Evolutionary conservation across 345 rosid species (phyloP).

Genomic region (Lepidium sativum): DNA sequence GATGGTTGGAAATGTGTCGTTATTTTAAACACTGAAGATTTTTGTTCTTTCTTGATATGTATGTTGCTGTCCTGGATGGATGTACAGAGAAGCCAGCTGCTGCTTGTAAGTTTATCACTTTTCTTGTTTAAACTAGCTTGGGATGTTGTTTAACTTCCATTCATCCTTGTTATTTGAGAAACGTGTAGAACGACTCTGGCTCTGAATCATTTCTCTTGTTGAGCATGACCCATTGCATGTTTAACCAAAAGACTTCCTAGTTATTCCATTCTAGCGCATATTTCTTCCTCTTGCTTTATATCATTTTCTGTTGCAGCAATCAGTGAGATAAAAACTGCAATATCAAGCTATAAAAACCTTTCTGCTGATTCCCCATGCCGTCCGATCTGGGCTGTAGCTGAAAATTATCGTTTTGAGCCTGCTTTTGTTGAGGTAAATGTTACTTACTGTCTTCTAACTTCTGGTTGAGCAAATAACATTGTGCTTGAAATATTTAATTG

Average conservation of each 20-base stretch:
- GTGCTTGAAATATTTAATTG: slow-evolving; percentile 19
- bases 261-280: not conserved
- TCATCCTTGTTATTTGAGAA: not conserved
- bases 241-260: not conserved
- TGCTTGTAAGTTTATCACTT: slow-evolving; percentile 53
- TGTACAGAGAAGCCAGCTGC: slow-evolving; percentile 95
- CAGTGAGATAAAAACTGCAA: slow-evolving; percentile 61
- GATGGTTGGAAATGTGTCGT: not conserved
- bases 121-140: slow-evolving; percentile 1
- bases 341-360: slow-evolving; percentile 49
- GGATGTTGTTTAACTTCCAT: not conserved
- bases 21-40: slow-evolving; percentile 19
- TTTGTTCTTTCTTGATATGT: slow-evolving; percentile 25
- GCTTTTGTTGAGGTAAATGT: slow-evolving; percentile 68
- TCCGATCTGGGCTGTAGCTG: slow-evolving; percentile 91
- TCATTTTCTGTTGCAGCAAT: slow-evolving; percentile 35
- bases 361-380: slow-evolving; percentile 31
- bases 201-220: not conserved
- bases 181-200: not conserved
- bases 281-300: not conserved
- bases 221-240: not conserved
- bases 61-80: slow-evolving; percentile 37
- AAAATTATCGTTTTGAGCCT: slow-evolving; percentile 93
- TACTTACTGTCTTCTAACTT: not conserved
- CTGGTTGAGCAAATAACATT: not conserved